These are phyloP conservation scores for Ustilago lituana DNA, from an alignment of 1,284 basidiomycete genomes.

Conservation along the genomic window DNA sequence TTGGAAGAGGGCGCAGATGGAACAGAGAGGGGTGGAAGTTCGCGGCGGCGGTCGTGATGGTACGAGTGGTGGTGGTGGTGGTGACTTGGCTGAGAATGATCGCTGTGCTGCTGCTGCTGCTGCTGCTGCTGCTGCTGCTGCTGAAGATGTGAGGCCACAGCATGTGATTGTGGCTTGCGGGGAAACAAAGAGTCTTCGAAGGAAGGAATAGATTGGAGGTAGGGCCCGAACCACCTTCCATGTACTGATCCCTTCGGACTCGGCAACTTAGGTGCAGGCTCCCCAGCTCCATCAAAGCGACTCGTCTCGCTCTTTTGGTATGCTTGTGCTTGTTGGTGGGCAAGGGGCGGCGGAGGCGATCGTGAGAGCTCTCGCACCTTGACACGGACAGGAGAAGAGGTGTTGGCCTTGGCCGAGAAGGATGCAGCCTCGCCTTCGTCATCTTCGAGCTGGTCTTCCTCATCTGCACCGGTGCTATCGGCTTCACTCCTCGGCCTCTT, in stretches of 20 bases:
- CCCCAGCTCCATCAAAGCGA: constrained; percentile 16
- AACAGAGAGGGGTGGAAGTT: constrained; percentile 25
- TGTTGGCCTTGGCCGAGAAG: neutral
- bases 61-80: constrained; percentile 7
- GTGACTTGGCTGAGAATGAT: constrained; percentile 2
- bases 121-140: constrained; percentile 8
- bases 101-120: constrained; percentile 5
- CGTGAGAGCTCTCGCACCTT: constrained; percentile 20
- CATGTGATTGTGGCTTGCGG: constrained; percentile 16
- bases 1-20: constrained; percentile 11
- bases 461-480: constrained; percentile 26
- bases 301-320: constrained; percentile 12
- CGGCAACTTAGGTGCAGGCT: constrained; percentile 33
- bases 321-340: constrained; percentile 11
- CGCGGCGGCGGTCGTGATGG: constrained; percentile 28
- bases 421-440: constrained; percentile 17
- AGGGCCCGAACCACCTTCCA: constrained; percentile 48
- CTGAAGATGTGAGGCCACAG: constrained; percentile 2
- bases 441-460: constrained; percentile 45
- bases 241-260: constrained; percentile 37
- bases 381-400: constrained; percentile 13
- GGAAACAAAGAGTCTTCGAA: constrained; percentile 33
- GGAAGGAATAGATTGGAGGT: constrained; percentile 34
- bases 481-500: constrained; percentile 39
- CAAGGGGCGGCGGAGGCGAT: constrained; percentile 19